Conservation (phyloP, 83 land plant genomes). For the Diphasiastrum complanatum region DNA sequence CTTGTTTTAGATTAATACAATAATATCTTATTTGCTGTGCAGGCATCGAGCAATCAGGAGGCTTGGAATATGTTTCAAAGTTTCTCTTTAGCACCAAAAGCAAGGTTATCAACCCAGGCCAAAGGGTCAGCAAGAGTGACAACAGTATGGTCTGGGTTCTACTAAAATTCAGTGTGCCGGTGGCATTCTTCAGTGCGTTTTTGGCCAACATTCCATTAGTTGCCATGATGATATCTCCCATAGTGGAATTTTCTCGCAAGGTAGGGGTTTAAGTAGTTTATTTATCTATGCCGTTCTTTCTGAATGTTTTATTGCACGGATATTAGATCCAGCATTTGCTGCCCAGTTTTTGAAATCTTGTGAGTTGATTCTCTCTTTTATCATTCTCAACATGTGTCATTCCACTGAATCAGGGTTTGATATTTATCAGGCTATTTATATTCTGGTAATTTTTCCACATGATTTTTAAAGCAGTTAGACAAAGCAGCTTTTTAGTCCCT, state of each 20-base stretch:
- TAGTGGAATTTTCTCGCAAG: constrained; percentile 31
- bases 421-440: no score
- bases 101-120: constrained; percentile 14
- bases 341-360: no score
- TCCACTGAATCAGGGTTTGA: no score
- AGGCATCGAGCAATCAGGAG: constrained; percentile 37
- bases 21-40: neutral
- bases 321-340: no score
- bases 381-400: no score
- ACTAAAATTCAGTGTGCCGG: constrained; percentile 32
- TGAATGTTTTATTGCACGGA: no score
- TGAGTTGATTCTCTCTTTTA: no score
- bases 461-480: neutral
- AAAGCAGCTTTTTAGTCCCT: no score
- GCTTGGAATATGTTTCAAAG: constrained; percentile 33
- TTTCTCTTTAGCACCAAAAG: constrained; percentile 24
- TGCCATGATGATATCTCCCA: constrained; percentile 45
- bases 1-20: neutral
- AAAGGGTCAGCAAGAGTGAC: constrained; percentile 7
- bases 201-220: constrained; percentile 42
- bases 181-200: constrained; percentile 38
- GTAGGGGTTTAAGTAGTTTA: no score
- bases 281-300: no score
- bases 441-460: neutral
- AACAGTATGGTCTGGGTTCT: constrained; percentile 28